These are phyloP conservation scores for Naganishia liquefaciens DNA, from an alignment of 1,284 basidiomycete species.

Conservation along the genomic window DNA sequence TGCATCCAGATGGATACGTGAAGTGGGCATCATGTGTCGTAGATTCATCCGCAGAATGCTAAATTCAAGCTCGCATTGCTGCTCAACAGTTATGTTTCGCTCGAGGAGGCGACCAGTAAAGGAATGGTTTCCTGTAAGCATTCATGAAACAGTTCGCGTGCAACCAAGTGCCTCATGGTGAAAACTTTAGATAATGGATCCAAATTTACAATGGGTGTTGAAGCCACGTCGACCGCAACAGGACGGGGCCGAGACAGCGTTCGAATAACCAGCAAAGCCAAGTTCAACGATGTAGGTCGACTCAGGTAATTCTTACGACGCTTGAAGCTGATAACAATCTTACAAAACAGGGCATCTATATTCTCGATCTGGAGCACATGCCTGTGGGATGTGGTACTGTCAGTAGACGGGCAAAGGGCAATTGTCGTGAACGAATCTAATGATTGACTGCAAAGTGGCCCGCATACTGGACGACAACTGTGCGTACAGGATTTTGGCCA, in stretches of 20 bases:
- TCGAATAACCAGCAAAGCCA: constrained; percentile 45
- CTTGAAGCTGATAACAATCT: neutral
- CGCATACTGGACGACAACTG: constrained; percentile 65
- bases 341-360: constrained; percentile 30
- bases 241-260: constrained; percentile 49
- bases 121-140: constrained; percentile 36
- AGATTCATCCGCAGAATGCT: neutral
- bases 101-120: constrained; percentile 35
- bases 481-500: constrained; percentile 32
- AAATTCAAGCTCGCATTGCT: neutral
- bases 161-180: neutral
- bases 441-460: constrained; percentile 57
- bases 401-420: neutral
- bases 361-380: constrained; percentile 52
- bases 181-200: constrained; percentile 2
- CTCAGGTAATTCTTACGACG: neutral
- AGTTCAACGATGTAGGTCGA: constrained; percentile 47
- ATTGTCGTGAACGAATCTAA: neutral
- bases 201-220: constrained; percentile 42
- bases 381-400: constrained; percentile 46
- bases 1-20: constrained; percentile 39
- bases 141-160: neutral
- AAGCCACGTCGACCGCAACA: constrained; percentile 42
- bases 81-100: constrained; percentile 45
- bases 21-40: constrained; percentile 38